Conservation (phyloP, 331 rosid genomes). For the Rosa hybrid region DNA sequence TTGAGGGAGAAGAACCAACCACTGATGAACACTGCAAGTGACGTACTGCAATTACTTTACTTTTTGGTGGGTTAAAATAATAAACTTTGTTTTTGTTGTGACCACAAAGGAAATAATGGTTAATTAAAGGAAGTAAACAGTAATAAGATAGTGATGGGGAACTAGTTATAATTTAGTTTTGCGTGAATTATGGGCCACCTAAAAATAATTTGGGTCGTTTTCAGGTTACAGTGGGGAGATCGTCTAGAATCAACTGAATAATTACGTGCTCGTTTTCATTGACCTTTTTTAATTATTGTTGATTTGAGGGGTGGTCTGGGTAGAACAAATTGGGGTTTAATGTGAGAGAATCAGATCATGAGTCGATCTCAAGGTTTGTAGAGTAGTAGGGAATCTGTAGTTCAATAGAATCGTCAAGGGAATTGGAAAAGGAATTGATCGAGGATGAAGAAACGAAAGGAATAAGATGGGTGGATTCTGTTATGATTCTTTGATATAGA, state of each 20-base stretch:
- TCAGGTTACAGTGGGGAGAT: background rate
- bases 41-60: slow-evolving; percentile 5
- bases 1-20: slow-evolving; percentile 4
- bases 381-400: background rate
- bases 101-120: background rate
- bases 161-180: background rate
- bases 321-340: background rate
- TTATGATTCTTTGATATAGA: background rate
- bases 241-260: background rate
- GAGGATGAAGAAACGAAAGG: background rate
- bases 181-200: slow-evolving; percentile 5
- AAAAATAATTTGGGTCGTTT: slow-evolving; percentile 4
- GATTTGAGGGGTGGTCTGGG: background rate
- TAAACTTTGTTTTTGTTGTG: background rate
- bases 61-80: background rate
- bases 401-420: background rate
- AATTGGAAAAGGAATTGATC: background rate
- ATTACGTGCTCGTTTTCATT: background rate
- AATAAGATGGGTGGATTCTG: background rate
- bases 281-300: slow-evolving; percentile 2
- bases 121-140: background rate
- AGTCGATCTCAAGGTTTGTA: slow-evolving; percentile 8
- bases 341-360: background rate
- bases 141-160: background rate
- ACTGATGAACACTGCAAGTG: background rate